Conservation (phyloP, 768 basidiomycete species). For the Macrolepiota albuminosa region DNA sequence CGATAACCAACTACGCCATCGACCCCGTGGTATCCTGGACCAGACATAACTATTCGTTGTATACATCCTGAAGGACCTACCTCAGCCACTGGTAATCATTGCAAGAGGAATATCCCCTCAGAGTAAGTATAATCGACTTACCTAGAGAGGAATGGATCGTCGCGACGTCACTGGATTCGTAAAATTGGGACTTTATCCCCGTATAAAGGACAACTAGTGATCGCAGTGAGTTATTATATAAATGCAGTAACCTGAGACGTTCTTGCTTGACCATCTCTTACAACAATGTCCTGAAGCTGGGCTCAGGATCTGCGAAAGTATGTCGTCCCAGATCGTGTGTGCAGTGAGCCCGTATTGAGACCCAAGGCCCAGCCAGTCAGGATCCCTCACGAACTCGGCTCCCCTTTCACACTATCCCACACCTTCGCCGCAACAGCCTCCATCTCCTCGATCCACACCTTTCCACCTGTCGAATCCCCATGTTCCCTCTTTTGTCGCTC, state of each 20-base stretch:
- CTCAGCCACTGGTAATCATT: too few species aligned
- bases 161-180: too few species aligned
- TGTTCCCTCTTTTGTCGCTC: slow-evolving; percentile 11
- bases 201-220: too few species aligned
- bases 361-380: background rate
- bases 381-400: background rate
- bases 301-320: background rate
- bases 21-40: slow-evolving; percentile 11
- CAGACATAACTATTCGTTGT: too few species aligned
- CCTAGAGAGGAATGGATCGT: too few species aligned
- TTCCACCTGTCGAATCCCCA: slow-evolving; percentile 10
- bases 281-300: background rate
- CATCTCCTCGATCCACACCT: slow-evolving; percentile 17
- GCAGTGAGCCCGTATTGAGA: background rate
- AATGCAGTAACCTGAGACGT: background rate
- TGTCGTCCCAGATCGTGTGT: background rate
- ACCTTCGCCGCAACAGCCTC: slow-evolving; percentile 10
- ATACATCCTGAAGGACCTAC: too few species aligned
- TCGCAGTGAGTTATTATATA: too few species aligned
- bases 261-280: background rate
- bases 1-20: slow-evolving; percentile 84
- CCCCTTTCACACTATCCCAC: slow-evolving; percentile 4
- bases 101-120: too few species aligned
- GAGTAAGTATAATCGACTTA: too few species aligned
- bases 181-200: too few species aligned